These are phyloP conservation scores for Plectosphaerella sp. DNA, from an alignment of 2,329 filamentous ascomycete genomes.

Conservation along the genomic window DNA sequence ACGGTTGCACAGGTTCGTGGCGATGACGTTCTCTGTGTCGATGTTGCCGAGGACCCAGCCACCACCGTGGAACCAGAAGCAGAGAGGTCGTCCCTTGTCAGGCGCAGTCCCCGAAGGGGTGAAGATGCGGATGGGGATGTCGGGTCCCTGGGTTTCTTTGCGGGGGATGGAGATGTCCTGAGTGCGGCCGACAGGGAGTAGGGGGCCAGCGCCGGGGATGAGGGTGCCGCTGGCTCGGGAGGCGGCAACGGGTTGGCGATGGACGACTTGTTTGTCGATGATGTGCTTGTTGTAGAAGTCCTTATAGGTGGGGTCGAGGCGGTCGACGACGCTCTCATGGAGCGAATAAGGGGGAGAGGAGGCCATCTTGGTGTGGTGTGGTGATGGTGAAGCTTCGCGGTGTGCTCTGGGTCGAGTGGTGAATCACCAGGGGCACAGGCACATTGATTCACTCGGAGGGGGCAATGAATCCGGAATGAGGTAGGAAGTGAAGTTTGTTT, in stretches of 20 bases:
- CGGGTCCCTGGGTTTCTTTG: conserved; percentile 39
- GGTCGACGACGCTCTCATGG: conserved; percentile 18
- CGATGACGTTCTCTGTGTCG: conserved; percentile 52
- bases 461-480: too few species aligned
- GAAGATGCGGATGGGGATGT: conserved; percentile 44
- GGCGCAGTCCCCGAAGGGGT: conserved; percentile 40
- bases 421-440: too few species aligned
- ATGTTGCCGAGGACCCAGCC: conserved; percentile 57
- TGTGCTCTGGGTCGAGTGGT: too few species aligned
- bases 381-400: too few species aligned
- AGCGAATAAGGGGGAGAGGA: conserved; percentile 22
- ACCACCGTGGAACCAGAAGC: conserved; percentile 54
- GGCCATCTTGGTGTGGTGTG: neutral
- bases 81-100: conserved; percentile 46
- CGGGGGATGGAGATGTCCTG: conserved; percentile 38
- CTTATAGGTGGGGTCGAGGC: conserved; percentile 45
- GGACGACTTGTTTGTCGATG: conserved; percentile 46
- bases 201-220: conserved; percentile 46
- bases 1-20: conserved; percentile 47
- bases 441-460: too few species aligned
- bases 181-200: conserved; percentile 40
- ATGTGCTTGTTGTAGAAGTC: conserved; percentile 48
- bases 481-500: too few species aligned
- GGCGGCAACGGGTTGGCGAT: conserved; percentile 46
- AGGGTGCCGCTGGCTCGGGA: conserved; percentile 46